Evolutionary conservation across 1,284 basidiomycete species (phyloP), one percentile per base, ranked within the genome.

Genomic region (Cystobasidium slooffiae): DNA sequence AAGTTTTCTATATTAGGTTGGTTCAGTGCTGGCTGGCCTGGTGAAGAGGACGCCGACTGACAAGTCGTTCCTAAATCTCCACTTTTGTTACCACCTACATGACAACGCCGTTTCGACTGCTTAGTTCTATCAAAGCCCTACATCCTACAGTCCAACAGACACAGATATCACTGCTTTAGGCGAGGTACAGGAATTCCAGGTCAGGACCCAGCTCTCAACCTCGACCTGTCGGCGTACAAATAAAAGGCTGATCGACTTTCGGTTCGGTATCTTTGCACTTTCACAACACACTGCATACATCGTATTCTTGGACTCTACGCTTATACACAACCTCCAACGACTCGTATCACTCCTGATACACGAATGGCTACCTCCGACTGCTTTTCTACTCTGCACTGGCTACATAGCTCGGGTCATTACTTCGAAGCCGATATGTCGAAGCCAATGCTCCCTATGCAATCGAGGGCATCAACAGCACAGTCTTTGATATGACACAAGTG

Each of bases 401-500:
- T 20, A 16, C 16, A 51, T 51, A 88, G 74, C 88, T 93, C 69
- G 93, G 92, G 41, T 74, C 83, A 3, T 83, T 86, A 78, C 85
- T 94, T 53, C 88, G 91, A 76, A 84, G 85, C 12, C 85, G 86
- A 59, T 94, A 94, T 85, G 83, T 94, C 79, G 84, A 86, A 76
- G 84, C 86, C 69, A 84, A 84, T 10, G 90, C 89, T 31, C 82
- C 88, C 3, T 88, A 87, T 31, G 88, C 87, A 81, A 90, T 94
- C 78, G 82, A 85, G 49, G 88, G 87, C 47, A 87, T 94, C 81
- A 84, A 85, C 73, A 82, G 85, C 47, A 88, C 91, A 78, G 84
- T 91, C 76, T 88, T 90, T 52, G 86, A 91, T 84, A 88, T 89
- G 79, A 85, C 84, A 74, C 87, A 91, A 81, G 85, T 93, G 75